These are phyloP conservation scores for Sanghuangporus weigelae DNA, from an alignment of 1,284 basidiomycete species.

Conservation along the genomic window DNA sequence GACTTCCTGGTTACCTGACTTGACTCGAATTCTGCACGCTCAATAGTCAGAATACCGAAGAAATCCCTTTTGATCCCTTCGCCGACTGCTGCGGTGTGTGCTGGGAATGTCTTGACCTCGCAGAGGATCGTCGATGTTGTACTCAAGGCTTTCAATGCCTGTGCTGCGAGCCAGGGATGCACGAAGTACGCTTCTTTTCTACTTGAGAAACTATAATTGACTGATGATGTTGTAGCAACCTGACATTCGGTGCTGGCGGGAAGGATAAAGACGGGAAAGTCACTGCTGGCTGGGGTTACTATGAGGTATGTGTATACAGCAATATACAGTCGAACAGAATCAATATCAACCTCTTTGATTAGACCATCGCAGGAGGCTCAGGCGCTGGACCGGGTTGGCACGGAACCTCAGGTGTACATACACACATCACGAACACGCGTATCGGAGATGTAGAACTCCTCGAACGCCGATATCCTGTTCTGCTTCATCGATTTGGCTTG, in stretches of 20 bases:
- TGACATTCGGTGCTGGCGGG: constrained; percentile 89
- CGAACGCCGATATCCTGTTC: constrained; percentile 85
- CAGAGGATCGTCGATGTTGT: constrained; percentile 96
- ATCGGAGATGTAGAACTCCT: constrained; percentile 93
- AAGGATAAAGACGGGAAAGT: constrained; percentile 77
- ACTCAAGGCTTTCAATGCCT: constrained; percentile 88
- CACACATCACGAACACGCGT: constrained; percentile 92
- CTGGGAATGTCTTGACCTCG: constrained; percentile 89
- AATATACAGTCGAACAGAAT: neutral
- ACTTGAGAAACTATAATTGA: neutral
- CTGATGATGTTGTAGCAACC: constrained; percentile 49
- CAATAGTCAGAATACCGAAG: constrained; percentile 72
- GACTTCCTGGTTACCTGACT: neutral
- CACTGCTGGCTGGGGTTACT: constrained; percentile 89
- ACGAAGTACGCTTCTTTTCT: constrained; percentile 58
- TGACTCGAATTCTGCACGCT: constrained; percentile 10
- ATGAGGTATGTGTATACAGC: constrained; percentile 55
- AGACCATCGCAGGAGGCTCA: constrained; percentile 92
- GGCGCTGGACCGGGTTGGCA: constrained; percentile 91
- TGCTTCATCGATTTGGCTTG: constrained; percentile 80
- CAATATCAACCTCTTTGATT: constrained; percentile 1
- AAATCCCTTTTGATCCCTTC: constrained; percentile 82
- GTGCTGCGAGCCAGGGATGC: constrained; percentile 91
- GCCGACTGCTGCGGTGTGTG: constrained; percentile 85
- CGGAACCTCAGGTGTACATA: constrained; percentile 83